Conservation (phyloP, 2,329 filamentous ascomycete species). For the Magnaporthiopsis poae region DNA sequence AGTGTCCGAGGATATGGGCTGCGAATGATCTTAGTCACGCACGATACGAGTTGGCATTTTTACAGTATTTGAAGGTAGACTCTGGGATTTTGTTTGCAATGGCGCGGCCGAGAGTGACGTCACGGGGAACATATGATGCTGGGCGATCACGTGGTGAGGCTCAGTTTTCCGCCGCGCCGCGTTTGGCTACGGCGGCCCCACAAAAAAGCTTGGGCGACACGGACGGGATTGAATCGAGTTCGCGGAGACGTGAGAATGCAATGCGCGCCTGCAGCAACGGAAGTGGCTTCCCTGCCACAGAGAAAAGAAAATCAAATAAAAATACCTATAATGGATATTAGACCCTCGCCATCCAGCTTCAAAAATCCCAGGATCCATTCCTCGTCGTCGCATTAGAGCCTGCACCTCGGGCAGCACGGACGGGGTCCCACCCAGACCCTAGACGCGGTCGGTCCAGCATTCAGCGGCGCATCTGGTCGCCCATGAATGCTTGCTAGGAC, state of each 20-base stretch:
- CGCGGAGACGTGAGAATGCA: background rate
- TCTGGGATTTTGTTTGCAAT: too few relatives aligned
- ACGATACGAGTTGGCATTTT: background rate
- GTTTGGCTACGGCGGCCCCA: background rate
- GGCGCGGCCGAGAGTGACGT: too few relatives aligned
- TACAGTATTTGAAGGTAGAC: background rate
- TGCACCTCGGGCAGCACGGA: too few relatives aligned
- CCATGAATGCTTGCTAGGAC: slow-evolving; percentile 8
- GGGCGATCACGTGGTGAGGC: background rate
- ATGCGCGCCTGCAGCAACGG: background rate
- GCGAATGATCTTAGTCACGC: background rate
- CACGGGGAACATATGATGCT: background rate
- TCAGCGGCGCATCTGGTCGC: background rate
- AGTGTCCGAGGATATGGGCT: background rate
- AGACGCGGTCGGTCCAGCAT: background rate
- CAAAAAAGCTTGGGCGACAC: background rate
- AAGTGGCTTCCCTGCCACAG: background rate
- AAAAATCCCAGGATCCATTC: background rate
- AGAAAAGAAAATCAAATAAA: too few relatives aligned
- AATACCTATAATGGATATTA: too few relatives aligned
- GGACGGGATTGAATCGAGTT: background rate
- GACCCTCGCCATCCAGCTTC: background rate
- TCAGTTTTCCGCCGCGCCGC: background rate
- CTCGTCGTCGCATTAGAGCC: background rate
- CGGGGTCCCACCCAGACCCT: background rate